Evolutionary conservation across 2,329 filamentous ascomycete species (phyloP).

Genomic region (Colletotrichum sansevieriae): DNA sequence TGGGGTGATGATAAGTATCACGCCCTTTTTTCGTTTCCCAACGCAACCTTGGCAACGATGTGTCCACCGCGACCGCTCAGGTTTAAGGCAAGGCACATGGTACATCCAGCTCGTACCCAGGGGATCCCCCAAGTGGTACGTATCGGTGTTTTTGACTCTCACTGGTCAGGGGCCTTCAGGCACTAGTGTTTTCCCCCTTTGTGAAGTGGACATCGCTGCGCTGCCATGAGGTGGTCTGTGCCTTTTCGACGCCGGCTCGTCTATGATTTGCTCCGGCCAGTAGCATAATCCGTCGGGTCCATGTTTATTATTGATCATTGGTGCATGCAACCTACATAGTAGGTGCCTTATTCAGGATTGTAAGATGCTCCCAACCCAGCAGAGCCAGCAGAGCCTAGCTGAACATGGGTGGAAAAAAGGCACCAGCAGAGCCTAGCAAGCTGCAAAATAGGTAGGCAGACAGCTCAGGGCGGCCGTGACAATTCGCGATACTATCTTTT

Average conservation of each 20-base stretch:
- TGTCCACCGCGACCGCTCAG: slow-evolving; percentile 24
- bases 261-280: slow-evolving; percentile 16
- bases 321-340: no score
- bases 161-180: slow-evolving; percentile 21
- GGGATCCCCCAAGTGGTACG: background rate
- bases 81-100: slow-evolving; percentile 26
- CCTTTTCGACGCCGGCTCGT: slow-evolving; percentile 15
- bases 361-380: background rate
- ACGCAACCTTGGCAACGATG: slow-evolving; percentile 20
- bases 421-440: background rate
- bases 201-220: slow-evolving; percentile 13
- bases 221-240: slow-evolving; percentile 34
- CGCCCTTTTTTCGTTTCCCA: slow-evolving; percentile 4
- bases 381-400: no score
- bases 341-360: background rate
- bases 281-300: background rate
- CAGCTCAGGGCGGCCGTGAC: slow-evolving; percentile 11
- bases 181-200: slow-evolving; percentile 23
- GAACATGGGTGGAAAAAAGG: no score
- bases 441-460: background rate
- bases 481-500: slow-evolving; percentile 7
- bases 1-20: slow-evolving; percentile 39
- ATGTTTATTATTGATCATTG: no score
- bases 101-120: slow-evolving; percentile 13
- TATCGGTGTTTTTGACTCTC: background rate